Evolutionary conservation across 2,329 filamentous ascomycete genomes (phyloP), one percentile per base, ranked within the genome.

Genomic region (Daldinia sp.): DNA sequence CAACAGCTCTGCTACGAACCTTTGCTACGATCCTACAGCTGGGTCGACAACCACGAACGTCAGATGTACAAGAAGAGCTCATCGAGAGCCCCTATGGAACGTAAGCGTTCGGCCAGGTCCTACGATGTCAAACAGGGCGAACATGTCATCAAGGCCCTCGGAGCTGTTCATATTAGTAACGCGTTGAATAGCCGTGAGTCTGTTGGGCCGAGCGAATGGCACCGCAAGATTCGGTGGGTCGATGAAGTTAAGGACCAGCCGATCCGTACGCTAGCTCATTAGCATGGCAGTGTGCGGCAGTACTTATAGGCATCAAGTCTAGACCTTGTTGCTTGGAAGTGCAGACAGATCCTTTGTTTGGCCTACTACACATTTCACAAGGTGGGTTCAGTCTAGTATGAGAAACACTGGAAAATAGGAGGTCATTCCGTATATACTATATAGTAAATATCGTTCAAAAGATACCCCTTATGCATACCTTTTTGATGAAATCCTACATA

Each of bases 211-310:
- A 2, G 10, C 15, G 20, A 9, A n/a, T 9, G 3, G 28, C 33
- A 7, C 37, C 65, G 68, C 35, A 71, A 20, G 56, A 60, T 71
- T 20, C 65, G 60, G 23, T 71, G 62, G 62, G 28, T 56, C 2
- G 68, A 71, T 30, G 59, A 71, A 39, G 51, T 55, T 4, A n/a
- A 3, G 12, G 28, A 66, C 13, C 26, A 48, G 60, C 35, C 63
- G 10, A 56, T 62, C 30, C 44, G 18, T 18, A 60, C 26, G 4
- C 12, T 23, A n/a, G 26, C 9, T 50, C 26, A 30, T 57, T 57
- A 57, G 39, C 10, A 42, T 28, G 13, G 4, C 4, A 15, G 10
- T 37, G 23, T 13, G 55, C 1, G n/a, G n/a, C 6, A 6, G 12
- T 50, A 33, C 28, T 53, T 20, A 15, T 53, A 37, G 30, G 30